Conservation (phyloP, 805 yeast species). For the Saturnispora mendoncae region DNA sequence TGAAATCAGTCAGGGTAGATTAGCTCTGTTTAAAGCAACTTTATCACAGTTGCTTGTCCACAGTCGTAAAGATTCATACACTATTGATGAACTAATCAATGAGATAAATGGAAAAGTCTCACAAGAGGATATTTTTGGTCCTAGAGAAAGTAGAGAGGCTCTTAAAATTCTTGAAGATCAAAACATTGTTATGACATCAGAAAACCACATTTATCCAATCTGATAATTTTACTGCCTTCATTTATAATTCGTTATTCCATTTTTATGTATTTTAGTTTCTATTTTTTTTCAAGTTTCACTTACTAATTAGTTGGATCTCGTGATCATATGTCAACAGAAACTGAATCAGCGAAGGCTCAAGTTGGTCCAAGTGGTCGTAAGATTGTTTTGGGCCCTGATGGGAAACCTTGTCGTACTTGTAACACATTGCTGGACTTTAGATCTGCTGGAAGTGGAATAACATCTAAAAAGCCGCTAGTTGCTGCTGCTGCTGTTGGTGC, state of each 20-base stretch:
- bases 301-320: background rate
- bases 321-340: slow-evolving; percentile 6
- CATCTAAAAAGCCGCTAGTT: too few species aligned
- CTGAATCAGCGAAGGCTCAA: slow-evolving; percentile 27
- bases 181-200: slow-evolving; percentile 41
- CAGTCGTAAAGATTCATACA: slow-evolving; percentile 32
- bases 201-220: slow-evolving; percentile 40
- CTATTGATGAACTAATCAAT: slow-evolving; percentile 19
- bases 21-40: slow-evolving; percentile 36
- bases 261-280: slow-evolving; percentile 2
- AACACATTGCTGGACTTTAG: slow-evolving; percentile 75
- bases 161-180: slow-evolving; percentile 34
- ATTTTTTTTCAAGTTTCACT: background rate
- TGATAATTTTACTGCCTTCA: slow-evolving; percentile 7
- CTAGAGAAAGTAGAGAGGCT: slow-evolving; percentile 38
- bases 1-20: slow-evolving; percentile 42
- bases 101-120: slow-evolving; percentile 23
- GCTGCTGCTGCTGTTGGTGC: slow-evolving; percentile 14
- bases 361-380: slow-evolving; percentile 55
- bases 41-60: slow-evolving; percentile 36
- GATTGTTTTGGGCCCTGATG: slow-evolving; percentile 76
- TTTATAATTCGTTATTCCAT: background rate
- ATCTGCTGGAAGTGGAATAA: slow-evolving; percentile 20
- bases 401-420: slow-evolving; percentile 96
- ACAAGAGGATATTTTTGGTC: slow-evolving; percentile 40